These are phyloP conservation scores for Lithohypha guttulata DNA, from an alignment of 2,329 filamentous ascomycete species.

Conservation along the genomic window DNA sequence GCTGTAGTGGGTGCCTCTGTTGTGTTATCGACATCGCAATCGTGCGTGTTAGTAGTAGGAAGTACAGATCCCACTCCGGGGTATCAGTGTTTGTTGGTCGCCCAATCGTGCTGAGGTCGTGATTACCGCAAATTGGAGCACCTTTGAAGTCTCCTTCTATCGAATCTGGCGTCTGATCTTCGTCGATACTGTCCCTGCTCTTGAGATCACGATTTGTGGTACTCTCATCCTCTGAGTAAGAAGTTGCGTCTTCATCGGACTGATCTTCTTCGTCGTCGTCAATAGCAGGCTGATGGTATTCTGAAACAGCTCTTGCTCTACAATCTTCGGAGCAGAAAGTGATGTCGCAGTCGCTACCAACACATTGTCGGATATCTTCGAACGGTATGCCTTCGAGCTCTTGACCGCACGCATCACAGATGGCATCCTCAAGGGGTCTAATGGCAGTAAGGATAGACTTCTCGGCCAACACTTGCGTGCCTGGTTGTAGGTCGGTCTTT, in stretches of 20 bases:
- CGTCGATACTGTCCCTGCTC: not conserved
- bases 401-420: constrained; percentile 84
- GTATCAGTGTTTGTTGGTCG: constrained; percentile 46
- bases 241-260: not conserved
- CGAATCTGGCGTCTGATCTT: not conserved
- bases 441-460: constrained; percentile 81
- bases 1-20: constrained; percentile 46
- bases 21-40: constrained; percentile 53
- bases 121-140: constrained; percentile 30
- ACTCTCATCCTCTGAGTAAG: not conserved
- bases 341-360: constrained; percentile 42
- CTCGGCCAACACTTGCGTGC: constrained; percentile 68
- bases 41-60: constrained; percentile 47
- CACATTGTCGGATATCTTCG: constrained; percentile 31
- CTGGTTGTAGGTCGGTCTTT: constrained; percentile 64
- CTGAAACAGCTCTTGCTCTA: constrained; percentile 42
- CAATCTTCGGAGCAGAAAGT: constrained; percentile 52
- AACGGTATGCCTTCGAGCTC: constrained; percentile 48
- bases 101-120: constrained; percentile 45
- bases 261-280: constrained; percentile 14
- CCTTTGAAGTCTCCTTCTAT: constrained; percentile 3
- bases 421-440: constrained; percentile 71
- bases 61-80: constrained; percentile 50
- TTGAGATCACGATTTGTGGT: not conserved
- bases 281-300: constrained; percentile 38